Conservation (phyloP, 1,139 yeast species). For the Yamadazyma conglobata region DNA sequence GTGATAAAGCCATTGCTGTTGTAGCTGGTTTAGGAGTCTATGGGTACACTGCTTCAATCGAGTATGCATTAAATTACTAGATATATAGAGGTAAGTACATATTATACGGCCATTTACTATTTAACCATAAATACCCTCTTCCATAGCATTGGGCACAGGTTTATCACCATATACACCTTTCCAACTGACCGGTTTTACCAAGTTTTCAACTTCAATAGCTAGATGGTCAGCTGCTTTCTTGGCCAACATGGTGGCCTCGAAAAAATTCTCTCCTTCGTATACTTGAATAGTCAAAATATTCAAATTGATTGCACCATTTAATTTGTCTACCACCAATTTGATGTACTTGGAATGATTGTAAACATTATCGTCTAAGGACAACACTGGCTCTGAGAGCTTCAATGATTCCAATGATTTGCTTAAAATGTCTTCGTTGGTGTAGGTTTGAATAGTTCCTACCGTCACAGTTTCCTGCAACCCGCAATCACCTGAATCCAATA, state of each 20-base stretch:
- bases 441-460: slow-evolving; percentile 27
- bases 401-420: slow-evolving; percentile 30
- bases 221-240: slow-evolving; percentile 28
- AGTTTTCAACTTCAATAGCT: slow-evolving; percentile 20
- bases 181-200: slow-evolving; percentile 77
- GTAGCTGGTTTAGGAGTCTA: slow-evolving; percentile 47
- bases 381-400: slow-evolving; percentile 16
- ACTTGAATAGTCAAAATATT: slow-evolving; percentile 49
- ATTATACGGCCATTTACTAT: background rate
- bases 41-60: slow-evolving; percentile 48
- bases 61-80: slow-evolving; percentile 41
- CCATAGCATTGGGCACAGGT: slow-evolving; percentile 64
- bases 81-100: background rate
- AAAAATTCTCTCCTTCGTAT: slow-evolving; percentile 86
- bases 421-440: slow-evolving; percentile 32
- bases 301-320: slow-evolving; percentile 14
- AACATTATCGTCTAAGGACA: slow-evolving; percentile 6
- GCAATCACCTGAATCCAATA: slow-evolving; percentile 73
- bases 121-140: slow-evolving; percentile 71
- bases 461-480: slow-evolving; percentile 36
- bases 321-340: slow-evolving; percentile 11
- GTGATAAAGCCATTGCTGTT: slow-evolving; percentile 48
- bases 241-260: slow-evolving; percentile 65
- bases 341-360: slow-evolving; percentile 19
- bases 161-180: slow-evolving; percentile 75